Evolutionary conservation across 2,329 filamentous ascomycete genomes (phyloP).

Genomic region (Sporothrix schenckii): DNA sequence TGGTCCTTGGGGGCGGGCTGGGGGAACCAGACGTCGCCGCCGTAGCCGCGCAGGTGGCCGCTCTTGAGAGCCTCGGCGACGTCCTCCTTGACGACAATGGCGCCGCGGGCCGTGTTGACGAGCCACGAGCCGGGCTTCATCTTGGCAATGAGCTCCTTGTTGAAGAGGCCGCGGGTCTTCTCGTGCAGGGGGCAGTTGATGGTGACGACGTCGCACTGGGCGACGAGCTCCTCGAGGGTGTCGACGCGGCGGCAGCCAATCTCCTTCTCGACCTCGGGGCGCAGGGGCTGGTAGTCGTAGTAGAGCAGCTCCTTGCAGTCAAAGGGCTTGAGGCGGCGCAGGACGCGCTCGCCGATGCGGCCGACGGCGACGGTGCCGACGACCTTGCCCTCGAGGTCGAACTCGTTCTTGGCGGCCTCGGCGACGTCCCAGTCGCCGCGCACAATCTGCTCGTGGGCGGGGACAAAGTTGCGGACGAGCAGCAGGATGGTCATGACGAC

Average conservation of each 20-base stretch:
- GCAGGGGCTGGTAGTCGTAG: slow-evolving; percentile 98
- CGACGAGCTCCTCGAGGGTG: slow-evolving; percentile 86
- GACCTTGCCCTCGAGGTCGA: slow-evolving; percentile 94
- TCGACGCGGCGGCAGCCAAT: slow-evolving; percentile 93
- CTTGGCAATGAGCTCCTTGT: slow-evolving; percentile 95
- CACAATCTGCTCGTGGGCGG: slow-evolving; percentile 91
- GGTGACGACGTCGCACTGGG: slow-evolving; percentile 94
- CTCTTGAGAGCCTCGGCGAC: slow-evolving; percentile 90
- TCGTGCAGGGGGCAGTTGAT: slow-evolving; percentile 99
- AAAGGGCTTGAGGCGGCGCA: slow-evolving; percentile 93
- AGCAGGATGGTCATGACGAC: slow-evolving; percentile 98
- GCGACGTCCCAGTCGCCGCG: slow-evolving; percentile 94
- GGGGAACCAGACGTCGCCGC: slow-evolving; percentile 92
- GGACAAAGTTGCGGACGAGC: slow-evolving; percentile 97
- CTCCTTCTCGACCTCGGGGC: slow-evolving; percentile 83
- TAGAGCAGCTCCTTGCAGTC: slow-evolving; percentile 99
- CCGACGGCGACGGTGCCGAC: slow-evolving; percentile 97
- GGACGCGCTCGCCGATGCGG: slow-evolving; percentile 96
- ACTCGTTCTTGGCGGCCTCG: slow-evolving; percentile 96
- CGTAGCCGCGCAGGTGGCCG: slow-evolving; percentile 89
- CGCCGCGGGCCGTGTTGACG: slow-evolving; percentile 96
- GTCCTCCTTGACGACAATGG: slow-evolving; percentile 99
- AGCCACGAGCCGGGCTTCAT: slow-evolving; percentile 99
- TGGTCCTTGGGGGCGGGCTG: slow-evolving; percentile 95
- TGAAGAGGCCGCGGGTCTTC: slow-evolving; percentile 94